Conservation (phyloP, 2,329 filamentous ascomycete genomes). For the Epichloe typhina region DNA sequence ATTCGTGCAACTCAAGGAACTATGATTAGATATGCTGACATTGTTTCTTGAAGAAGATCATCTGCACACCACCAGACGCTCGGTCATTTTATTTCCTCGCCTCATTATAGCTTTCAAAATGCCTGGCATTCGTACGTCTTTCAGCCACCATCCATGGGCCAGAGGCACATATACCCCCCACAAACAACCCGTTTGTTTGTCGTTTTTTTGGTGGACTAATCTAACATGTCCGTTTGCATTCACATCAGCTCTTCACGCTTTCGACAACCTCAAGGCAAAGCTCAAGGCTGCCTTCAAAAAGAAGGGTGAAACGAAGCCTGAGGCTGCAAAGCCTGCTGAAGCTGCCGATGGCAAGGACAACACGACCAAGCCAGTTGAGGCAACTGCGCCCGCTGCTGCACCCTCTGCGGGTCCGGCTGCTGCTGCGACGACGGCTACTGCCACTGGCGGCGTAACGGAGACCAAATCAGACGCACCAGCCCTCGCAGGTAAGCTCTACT, state of each 20-base stretch:
- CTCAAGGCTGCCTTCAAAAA: constrained; percentile 40
- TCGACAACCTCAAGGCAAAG: constrained; percentile 44
- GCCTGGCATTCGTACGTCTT: constrained; percentile 38
- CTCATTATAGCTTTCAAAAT: constrained; percentile 22
- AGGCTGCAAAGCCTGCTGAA: background rate
- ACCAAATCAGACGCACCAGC: constrained; percentile 20
- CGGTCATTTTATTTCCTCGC: background rate
- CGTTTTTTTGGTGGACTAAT: background rate
- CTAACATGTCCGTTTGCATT: constrained; percentile 1
- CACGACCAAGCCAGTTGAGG: constrained; percentile 14
- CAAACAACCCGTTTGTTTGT: background rate
- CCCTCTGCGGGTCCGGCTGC: constrained; percentile 11
- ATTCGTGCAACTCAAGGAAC: background rate
- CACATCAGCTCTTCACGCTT: constrained; percentile 30
- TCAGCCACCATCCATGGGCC: background rate
- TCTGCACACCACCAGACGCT: background rate
- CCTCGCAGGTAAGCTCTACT: constrained; percentile 16
- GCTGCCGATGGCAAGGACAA: constrained; percentile 11
- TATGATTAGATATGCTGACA: background rate
- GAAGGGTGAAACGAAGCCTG: constrained; percentile 24
- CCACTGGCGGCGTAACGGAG: constrained; percentile 21
- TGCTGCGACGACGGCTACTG: constrained; percentile 14
- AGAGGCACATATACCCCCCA: background rate
- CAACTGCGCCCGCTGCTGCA: constrained; percentile 11
- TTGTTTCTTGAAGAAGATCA: background rate